A percentile compares a stretch with the other conserved stretches of the same genome.
These are phyloP conservation scores for Lepiota venenata DNA, from an alignment of 768 basidiomycete species.

Conservation along the genomic window DNA sequence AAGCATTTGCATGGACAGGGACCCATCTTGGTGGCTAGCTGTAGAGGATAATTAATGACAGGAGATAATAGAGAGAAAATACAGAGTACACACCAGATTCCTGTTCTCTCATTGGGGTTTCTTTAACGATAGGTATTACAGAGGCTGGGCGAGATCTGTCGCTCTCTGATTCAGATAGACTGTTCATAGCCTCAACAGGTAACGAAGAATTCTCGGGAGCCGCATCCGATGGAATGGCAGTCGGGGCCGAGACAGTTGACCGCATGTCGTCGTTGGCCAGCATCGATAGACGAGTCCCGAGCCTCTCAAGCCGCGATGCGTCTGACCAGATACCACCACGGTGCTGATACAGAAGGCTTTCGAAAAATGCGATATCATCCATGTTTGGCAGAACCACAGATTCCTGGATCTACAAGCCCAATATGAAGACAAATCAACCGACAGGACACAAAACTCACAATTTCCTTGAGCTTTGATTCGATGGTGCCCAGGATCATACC, in stretches of 20 bases:
- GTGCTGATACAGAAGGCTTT: constrained; percentile 56
- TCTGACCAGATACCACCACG: constrained; percentile 92
- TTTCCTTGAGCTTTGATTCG: constrained; percentile 84
- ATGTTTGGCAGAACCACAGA: constrained; percentile 96
- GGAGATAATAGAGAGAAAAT: background rate
- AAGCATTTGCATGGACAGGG: background rate
- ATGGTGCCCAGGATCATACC: constrained; percentile 88
- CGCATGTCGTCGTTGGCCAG: constrained; percentile 25
- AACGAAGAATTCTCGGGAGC: background rate
- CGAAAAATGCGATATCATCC: constrained; percentile 97
- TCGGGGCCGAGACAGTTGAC: constrained; percentile 35
- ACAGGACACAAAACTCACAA: constrained; percentile 47
- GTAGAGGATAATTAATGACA: background rate
- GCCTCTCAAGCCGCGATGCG: constrained; percentile 47
- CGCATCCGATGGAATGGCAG: background rate
- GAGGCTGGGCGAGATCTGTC: constrained; percentile 10
- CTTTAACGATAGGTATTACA: constrained; percentile 1
- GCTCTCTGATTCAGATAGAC: constrained; percentile 9
- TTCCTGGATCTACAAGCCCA: constrained; percentile 74
- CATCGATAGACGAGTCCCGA: constrained; percentile 6
- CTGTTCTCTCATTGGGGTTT: background rate
- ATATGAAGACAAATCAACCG: background rate
- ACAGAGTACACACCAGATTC: background rate
- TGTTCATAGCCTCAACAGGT: constrained; percentile 1
- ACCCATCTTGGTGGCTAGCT: background rate